A percentile compares a stretch with the other conserved stretches of the same genome.
phyloP scores from a whole-genome alignment of 805 yeast species.

The Grigorovia humatica region DNA sequence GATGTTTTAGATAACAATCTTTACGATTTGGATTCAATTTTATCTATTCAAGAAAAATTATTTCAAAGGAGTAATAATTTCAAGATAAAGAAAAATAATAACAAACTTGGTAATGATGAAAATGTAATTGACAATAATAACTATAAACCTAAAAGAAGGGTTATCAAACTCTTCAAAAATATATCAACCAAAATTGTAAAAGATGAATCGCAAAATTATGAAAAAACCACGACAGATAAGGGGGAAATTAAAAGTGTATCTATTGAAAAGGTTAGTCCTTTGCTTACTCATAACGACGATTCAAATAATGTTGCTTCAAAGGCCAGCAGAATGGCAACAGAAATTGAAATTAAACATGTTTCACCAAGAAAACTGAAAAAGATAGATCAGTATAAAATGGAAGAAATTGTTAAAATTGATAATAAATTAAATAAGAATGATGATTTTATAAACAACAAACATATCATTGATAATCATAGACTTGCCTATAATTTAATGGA shows the following conservation, averaged over 20 bases:
- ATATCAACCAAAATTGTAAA: background rate
- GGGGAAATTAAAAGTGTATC: no score
- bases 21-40: slow-evolving; percentile 21
- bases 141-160: slow-evolving; percentile 24
- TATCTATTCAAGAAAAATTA: slow-evolving; percentile 24
- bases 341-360: background rate
- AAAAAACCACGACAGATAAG: background rate
- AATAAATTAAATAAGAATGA: background rate
- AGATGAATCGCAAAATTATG: background rate
- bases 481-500: background rate
- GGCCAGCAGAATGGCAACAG: background rate
- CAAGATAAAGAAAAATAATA: slow-evolving; percentile 2
- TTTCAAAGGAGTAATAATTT: slow-evolving; percentile 17
- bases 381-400: background rate
- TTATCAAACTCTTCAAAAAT: slow-evolving; percentile 14
- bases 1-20: slow-evolving; percentile 15
- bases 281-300: background rate
- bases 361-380: background rate
- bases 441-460: background rate
- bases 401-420: background rate
- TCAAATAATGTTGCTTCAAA: background rate
- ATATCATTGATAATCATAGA: background rate
- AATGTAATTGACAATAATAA: slow-evolving; percentile 14
- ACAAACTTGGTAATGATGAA: slow-evolving; percentile 1
- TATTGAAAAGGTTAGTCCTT: no score